A percentile compares a stretch with the other conserved stretches of the same genome.
Evolutionary conservation across 495 filamentous ascomycete genomes (phyloP).

Genomic region (Penicillium riverlandense): DNA sequence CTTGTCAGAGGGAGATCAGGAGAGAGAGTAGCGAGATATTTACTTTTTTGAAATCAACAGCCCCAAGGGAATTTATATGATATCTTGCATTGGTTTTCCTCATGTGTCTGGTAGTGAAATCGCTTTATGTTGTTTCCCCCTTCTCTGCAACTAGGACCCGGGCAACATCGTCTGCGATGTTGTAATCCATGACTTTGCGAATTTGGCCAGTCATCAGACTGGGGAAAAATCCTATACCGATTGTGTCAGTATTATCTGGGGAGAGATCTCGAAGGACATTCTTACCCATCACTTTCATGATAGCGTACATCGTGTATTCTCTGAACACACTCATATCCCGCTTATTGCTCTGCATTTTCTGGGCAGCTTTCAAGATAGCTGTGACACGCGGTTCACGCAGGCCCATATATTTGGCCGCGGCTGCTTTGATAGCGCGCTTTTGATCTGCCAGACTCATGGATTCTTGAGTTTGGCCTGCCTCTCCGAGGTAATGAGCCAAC

Average conservation of each 20-base stretch:
- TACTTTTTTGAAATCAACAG: too few relatives aligned
- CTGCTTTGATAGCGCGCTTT: conserved; percentile 14
- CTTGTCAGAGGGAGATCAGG: too few relatives aligned
- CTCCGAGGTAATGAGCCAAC: conserved; percentile 21
- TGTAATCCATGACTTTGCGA: conserved; percentile 6
- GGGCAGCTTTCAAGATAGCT: conserved; percentile 19
- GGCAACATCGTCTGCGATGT: conserved; percentile 7
- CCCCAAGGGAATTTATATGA: too few relatives aligned
- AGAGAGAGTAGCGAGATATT: too few relatives aligned
- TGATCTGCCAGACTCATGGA: neutral
- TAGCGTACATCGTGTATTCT: conserved; percentile 29
- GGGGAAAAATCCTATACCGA: conserved; percentile 3
- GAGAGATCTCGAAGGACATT: neutral
- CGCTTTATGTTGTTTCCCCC: too few relatives aligned
- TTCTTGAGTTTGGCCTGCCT: neutral
- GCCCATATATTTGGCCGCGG: conserved; percentile 20
- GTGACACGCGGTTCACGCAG: conserved; percentile 24
- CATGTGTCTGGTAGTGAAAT: too few relatives aligned
- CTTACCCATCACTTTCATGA: conserved; percentile 28
- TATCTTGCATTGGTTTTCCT: too few relatives aligned
- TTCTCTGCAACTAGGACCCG: neutral
- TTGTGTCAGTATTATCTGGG: neutral
- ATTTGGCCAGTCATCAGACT: conserved; percentile 1
- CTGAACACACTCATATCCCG: conserved; percentile 20
- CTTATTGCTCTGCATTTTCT: conserved; percentile 22